phyloP scores from a whole-genome alignment of 139 green algal species.

The Picochlorum sp. region DNA sequence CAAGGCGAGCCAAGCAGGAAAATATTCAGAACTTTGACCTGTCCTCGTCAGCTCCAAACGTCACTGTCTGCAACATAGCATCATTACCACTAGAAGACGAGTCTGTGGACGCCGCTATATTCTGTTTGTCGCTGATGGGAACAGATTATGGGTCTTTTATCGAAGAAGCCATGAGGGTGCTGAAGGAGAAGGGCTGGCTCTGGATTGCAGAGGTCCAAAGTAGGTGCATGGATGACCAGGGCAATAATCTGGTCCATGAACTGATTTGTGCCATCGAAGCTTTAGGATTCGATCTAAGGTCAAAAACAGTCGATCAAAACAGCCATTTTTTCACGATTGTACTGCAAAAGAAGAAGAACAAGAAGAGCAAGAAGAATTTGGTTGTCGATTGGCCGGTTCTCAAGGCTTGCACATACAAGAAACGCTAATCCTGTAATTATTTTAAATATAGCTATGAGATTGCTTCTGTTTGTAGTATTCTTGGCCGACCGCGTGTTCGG shows the following conservation, averaged over 20 bases:
- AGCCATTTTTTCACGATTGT: conserved; percentile 70
- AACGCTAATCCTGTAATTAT: conserved; percentile 7
- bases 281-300: conserved; percentile 52
- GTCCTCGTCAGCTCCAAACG: conserved; percentile 56
- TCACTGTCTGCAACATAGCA: conserved; percentile 93
- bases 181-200: conserved; percentile 61
- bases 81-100: conserved; percentile 30
- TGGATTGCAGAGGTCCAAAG: conserved; percentile 92
- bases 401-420: conserved; percentile 31
- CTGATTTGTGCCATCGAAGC: conserved; percentile 48
- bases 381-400: conserved; percentile 16
- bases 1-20: conserved; percentile 40
- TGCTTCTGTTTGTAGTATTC: neutral
- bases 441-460: neutral
- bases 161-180: conserved; percentile 71
- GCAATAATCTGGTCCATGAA: conserved; percentile 28
- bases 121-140: conserved; percentile 95
- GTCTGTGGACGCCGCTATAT: conserved; percentile 76
- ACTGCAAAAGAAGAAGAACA: conserved; percentile 35
- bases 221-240: conserved; percentile 20
- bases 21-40: conserved; percentile 84
- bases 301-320: conserved; percentile 45
- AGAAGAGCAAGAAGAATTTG: neutral
- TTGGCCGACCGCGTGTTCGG: neutral
- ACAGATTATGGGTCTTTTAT: conserved; percentile 82